Evolutionary conservation across 2,329 filamentous ascomycete species (phyloP).

Genomic region (Ophiostoma sp.): DNA sequence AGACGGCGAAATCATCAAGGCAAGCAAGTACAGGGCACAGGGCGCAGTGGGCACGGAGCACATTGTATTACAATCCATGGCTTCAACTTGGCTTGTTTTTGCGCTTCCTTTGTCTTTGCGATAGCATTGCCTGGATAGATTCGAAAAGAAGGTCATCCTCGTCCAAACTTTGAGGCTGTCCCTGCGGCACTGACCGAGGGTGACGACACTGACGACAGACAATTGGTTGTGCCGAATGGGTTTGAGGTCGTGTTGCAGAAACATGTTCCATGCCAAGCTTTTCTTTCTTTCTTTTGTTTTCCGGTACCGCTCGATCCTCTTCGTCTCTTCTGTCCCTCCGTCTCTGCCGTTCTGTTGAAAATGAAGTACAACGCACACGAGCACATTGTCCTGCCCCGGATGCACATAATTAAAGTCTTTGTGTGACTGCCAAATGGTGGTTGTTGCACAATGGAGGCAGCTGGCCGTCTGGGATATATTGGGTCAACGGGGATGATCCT

Average conservation of each 20-base stretch:
- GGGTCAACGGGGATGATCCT: background rate
- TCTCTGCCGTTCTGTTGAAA: background rate
- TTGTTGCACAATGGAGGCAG: background rate
- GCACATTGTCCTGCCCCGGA: background rate
- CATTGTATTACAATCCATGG: background rate
- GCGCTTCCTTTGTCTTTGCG: background rate
- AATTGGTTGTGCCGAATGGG: background rate
- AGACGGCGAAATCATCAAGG: background rate
- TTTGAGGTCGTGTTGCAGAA: slow-evolving; percentile 10
- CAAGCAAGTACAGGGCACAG: background rate
- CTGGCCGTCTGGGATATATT: background rate
- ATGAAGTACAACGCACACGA: background rate
- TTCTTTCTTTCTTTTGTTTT: background rate
- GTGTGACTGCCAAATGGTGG: background rate
- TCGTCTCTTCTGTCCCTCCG: background rate
- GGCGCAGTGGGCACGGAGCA: background rate
- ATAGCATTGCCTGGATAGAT: background rate
- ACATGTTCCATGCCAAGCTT: slow-evolving; percentile 19
- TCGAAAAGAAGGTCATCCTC: background rate
- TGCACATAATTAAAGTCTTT: background rate
- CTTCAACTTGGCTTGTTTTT: background rate
- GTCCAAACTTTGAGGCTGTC: background rate
- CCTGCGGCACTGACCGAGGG: background rate
- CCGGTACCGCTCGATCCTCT: background rate
- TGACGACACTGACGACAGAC: background rate